Evolutionary conservation across 2,329 filamentous ascomycete genomes (phyloP), one percentile per base, ranked within the genome.

Genomic region (Cladophialophora immunda): DNA sequence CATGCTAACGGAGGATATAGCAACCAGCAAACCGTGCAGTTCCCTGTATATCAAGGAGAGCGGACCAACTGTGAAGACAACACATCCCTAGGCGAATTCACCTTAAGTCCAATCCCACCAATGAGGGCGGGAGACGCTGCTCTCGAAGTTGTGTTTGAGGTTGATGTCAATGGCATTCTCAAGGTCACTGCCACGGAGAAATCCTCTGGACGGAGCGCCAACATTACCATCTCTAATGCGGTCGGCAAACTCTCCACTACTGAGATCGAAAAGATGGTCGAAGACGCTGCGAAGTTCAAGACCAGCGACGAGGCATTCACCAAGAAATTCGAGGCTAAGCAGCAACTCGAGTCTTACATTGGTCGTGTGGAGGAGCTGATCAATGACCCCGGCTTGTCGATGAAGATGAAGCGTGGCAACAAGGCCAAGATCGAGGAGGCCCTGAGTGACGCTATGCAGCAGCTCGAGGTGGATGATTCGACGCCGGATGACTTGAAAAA

Each of bases 151-250:
- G 93, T 98, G 81, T 98, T 99, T 84, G 95, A 99, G 86, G 95
- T 99, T 79, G 95, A 99, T 76, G 95, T 97, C 88, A 99, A 99
- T 87, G 95, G 95, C 90, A 97, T 97, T 81, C 90, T 99, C 74
- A 99, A 99, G 90, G 95, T 98, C 78, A 98, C 94, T 71, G 95
- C 95, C 74, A 97, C 94, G 56, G 95, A 99, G 89, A 99, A 99
- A 90, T 94, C 93, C 75, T 97, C 95, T 36, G 95, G 95, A 78
- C 94, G 95, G 81, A 95, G 88, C 78, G 95, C 95, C 84, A 99
- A 99, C 90, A 99, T 99, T 82, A 99, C 95, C 81, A 99, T 99
- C 84, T 93, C 92, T 84, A 99, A 99, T 90, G 97, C 95, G 68
- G 94, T 99, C 77, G 95, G 95, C 82, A 99, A 99, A 88, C 92